Conservation (phyloP, 495 filamentous ascomycete genomes). For the Tuber aestivum region DNA sequence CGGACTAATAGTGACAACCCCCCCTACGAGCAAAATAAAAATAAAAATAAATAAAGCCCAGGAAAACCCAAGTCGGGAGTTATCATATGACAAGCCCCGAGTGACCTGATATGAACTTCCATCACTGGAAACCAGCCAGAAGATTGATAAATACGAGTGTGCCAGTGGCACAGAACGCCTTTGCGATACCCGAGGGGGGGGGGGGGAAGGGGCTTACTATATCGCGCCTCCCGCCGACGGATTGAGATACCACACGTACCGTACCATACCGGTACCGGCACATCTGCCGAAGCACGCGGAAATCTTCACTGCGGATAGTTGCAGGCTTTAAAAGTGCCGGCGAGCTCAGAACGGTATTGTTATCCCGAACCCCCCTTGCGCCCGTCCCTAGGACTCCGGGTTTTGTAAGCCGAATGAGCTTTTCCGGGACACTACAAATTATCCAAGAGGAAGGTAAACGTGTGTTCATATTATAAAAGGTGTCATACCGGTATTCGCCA, state of each 20-base stretch:
- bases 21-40: not conserved
- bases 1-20: not conserved
- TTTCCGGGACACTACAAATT: too few relatives aligned
- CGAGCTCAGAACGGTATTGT: not conserved
- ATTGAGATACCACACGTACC: not conserved
- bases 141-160: not conserved
- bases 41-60: not conserved
- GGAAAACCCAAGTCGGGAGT: not conserved
- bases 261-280: too few relatives aligned
- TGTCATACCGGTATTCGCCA: too few relatives aligned
- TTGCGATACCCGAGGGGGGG: slow-evolving; percentile 1
- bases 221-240: not conserved
- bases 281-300: not conserved
- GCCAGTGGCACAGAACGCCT: not conserved
- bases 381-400: not conserved
- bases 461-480: too few relatives aligned
- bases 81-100: not conserved
- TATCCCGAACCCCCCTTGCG: not conserved
- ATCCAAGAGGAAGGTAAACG: too few relatives aligned
- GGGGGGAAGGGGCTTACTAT: not conserved
- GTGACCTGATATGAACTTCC: not conserved
- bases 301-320: not conserved
- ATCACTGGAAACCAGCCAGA: not conserved
- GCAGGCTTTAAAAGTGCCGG: not conserved
- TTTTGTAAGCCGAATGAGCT: too few relatives aligned